Conservation (phyloP, 2,329 filamentous ascomycete species). For the Biscogniauxia sp. region DNA sequence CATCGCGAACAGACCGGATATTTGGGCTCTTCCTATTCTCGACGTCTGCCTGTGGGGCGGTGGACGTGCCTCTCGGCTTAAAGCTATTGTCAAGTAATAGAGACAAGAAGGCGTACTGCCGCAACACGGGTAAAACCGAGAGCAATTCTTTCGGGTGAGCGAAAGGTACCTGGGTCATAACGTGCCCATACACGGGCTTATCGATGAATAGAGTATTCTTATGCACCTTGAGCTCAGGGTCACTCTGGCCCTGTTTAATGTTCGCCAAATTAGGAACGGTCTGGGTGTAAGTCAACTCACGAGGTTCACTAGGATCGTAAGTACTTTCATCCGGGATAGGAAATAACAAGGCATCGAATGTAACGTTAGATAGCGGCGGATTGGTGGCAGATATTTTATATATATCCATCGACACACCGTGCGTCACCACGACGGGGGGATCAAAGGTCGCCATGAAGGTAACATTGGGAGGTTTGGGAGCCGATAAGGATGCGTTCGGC, state of each 20-base stretch:
- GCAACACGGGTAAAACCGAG: constrained; percentile 67
- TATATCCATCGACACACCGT: constrained; percentile 61
- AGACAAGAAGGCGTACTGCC: constrained; percentile 73
- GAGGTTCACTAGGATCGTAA: constrained; percentile 56
- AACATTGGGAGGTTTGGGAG: constrained; percentile 63
- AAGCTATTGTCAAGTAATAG: constrained; percentile 64
- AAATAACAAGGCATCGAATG: constrained; percentile 59
- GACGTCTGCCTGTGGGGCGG: constrained; percentile 17
- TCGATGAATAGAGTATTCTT: constrained; percentile 66
- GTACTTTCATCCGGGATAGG: constrained; percentile 47
- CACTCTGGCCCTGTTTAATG: constrained; percentile 25
- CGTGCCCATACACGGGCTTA: constrained; percentile 69
- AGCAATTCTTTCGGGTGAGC: constrained; percentile 75
- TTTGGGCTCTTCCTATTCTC: constrained; percentile 19
- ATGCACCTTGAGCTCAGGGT: constrained; percentile 39
- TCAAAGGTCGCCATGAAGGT: constrained; percentile 74
- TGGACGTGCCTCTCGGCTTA: constrained; percentile 32
- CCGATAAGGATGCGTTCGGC: constrained; percentile 39
- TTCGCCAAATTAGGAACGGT: constrained; percentile 42
- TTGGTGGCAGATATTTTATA: constrained; percentile 54
- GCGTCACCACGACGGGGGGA: constrained; percentile 69
- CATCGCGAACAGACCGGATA: constrained; percentile 18
- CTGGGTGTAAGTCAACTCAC: constrained; percentile 51
- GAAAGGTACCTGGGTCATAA: constrained; percentile 68
- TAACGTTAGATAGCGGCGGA: constrained; percentile 40